phyloP scores from a whole-genome alignment of 176 grass and related monocot species.

The Rhynchospora pubera region DNA sequence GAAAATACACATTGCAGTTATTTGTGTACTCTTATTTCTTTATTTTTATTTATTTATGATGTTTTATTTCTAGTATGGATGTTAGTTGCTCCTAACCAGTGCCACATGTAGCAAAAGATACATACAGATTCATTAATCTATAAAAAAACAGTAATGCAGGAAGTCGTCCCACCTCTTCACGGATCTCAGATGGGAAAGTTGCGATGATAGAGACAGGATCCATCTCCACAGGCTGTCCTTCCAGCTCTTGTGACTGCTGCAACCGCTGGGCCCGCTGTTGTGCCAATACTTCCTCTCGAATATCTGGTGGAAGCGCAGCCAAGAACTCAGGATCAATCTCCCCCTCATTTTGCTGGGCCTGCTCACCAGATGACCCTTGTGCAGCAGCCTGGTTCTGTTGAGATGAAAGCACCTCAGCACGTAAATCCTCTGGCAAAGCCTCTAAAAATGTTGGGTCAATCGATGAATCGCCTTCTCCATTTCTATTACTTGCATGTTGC shows the following conservation, averaged over 20 bases:
- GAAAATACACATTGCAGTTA: neutral
- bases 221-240: constrained; percentile 98
- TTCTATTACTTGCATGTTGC: constrained; percentile 43
- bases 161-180: constrained; percentile 66
- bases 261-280: constrained; percentile 88
- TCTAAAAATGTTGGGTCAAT: constrained; percentile 99
- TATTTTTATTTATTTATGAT: too few species aligned
- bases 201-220: constrained; percentile 97
- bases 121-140: neutral
- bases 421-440: constrained; percentile 88
- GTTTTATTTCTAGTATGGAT: too few species aligned
- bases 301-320: constrained; percentile 98
- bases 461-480: constrained; percentile 38
- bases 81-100: too few species aligned
- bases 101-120: too few species aligned
- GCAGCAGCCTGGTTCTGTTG: constrained; percentile 78
- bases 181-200: constrained; percentile 94
- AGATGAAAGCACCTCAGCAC: constrained; percentile 92
- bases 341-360: constrained; percentile 48
- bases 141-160: neutral
- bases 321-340: constrained; percentile 99
- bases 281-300: constrained; percentile 83
- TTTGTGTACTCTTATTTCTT: too few species aligned
- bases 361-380: constrained; percentile 62
- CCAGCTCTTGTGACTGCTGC: constrained; percentile 81